Base-by-base conservation (phyloP, 2,329 filamentous ascomycete species). In the Fusarium mangiferae region DNA sequence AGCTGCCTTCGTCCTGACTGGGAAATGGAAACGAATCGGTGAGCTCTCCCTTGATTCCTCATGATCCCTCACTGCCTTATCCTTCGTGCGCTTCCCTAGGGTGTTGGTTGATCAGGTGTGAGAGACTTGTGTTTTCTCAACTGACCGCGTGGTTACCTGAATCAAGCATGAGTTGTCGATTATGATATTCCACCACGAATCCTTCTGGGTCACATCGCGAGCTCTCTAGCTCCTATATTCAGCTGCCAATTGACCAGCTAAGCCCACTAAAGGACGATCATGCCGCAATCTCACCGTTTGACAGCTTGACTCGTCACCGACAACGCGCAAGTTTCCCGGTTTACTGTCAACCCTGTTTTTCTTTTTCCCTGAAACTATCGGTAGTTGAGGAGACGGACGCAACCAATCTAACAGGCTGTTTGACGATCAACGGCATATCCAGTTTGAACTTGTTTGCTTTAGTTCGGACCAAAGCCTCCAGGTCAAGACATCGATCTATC, bases 251-350 rank as follows among this genome's bases (percentile, higher is more conserved):
- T 49, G 57, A 41, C 42, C 39, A 35, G 22, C 24, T 39, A 18
- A 58, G 60, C 59, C 45, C 68, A 54, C 68, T 51, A 44, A 42
- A 66, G 67, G 67, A 28, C 58, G 66, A 68, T 70, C 67, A 72
- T 68, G 39, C 56, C 44, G 62, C 56, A 60, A 58, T 45, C 46
- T 70, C 52, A 44, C 45, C 59, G 46, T 56, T 72, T 74, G 72
- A 69, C 72, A 74, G 63, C 58, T 69, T 70, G 72, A 72, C 72
- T 62, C 44, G 72, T 69, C 66, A 42, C 56, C 72, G 60, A 38
- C 46, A 18, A 46, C 35, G 15, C 36, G 35, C 66, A 48, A 56
- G 42, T 58, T 51, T 72, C 59, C 58, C 54, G 36, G 59, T 60
- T 65, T 72, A 38, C 62, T 58, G 42, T 63, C 55, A 74, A 48